Base-by-base conservation (phyloP, 345 rosid species). In the Murraya koenigii region DNA sequence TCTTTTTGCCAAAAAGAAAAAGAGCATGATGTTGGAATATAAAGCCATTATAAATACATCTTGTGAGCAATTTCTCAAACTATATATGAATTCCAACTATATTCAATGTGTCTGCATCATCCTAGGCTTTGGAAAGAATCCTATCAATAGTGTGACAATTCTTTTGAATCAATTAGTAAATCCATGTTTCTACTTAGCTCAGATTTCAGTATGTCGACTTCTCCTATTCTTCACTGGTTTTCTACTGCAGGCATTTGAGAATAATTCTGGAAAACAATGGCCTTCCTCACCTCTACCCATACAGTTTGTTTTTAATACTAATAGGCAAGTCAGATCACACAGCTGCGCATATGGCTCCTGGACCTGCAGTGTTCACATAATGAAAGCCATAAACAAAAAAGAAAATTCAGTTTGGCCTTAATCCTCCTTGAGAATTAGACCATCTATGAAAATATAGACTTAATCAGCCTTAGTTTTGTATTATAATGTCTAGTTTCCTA, bases 341-440 rank as follows among this genome's bases (percentile, higher is more conserved):
- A 67, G 86, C 76, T 25, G 87, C 88, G 33, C 88, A 84, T 75
- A 88, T n/a, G 1, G 86, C 71, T 65, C 86, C 90, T 79, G 86
- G 52, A 52, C 86, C 88, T 84, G 85, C 38, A 49, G 41, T 28
- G 36, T 23, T 36, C 26, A 22, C 58, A 32, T 47, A 47, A 8
- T 19, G 9, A 36, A 30, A 14, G 19, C 33, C 63, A 23, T 61
- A 25, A 44, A 7, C 32, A 32, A 78, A 25, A 14, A 3, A 49
- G 8, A 65, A 8, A 8, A 3, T 75, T 35, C 49, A 26, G 9
- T 15, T 47, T 33, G 11, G 63, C n/a, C 23, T 33, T 38, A 5
- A 30, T 47, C 52, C 60, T 28, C n/a, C 38, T 2, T 35, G 44
- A 58, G 55, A 20, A 69, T 49, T 8, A 56, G 49, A 49, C 38